Conservation (phyloP, 1,139 yeast species). For the Pichia sp. region DNA sequence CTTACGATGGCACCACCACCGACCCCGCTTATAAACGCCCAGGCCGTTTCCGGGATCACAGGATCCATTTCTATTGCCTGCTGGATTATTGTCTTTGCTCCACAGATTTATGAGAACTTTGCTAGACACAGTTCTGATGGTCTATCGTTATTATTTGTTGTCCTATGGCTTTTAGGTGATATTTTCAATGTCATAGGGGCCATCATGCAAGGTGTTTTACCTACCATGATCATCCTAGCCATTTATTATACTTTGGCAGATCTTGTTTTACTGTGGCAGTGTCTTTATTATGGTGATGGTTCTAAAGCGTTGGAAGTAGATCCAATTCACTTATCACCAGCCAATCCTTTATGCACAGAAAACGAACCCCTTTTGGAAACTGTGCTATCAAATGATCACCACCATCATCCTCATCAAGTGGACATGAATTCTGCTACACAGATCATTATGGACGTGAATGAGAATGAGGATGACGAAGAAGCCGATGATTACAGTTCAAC, state of each 20-base stretch:
- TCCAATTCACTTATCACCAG: conserved; percentile 79
- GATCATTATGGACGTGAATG: conserved; percentile 9
- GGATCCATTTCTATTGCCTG: conserved; percentile 94
- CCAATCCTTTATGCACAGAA: conserved; percentile 66
- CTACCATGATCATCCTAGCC: conserved; percentile 88
- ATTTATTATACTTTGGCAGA: conserved; percentile 90
- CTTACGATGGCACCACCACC: conserved; percentile 49
- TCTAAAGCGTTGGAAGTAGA: conserved; percentile 37
- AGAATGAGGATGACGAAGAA: neutral
- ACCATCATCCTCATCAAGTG: conserved; percentile 10
- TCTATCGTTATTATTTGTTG: conserved; percentile 69
- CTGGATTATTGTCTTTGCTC: conserved; percentile 97
- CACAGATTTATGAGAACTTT: conserved; percentile 91
- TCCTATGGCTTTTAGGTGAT: conserved; percentile 86
- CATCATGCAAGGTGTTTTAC: conserved; percentile 75
- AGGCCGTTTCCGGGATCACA: conserved; percentile 76
- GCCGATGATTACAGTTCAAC: neutral
- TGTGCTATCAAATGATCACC: conserved; percentile 21
- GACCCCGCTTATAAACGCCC: conserved; percentile 54
- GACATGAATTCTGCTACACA: conserved; percentile 7
- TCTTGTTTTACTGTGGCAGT: conserved; percentile 70
- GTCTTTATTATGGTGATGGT: conserved; percentile 59
- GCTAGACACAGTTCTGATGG: conserved; percentile 82
- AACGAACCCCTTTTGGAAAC: conserved; percentile 34
- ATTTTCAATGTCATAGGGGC: conserved; percentile 88